Evolutionary conservation across 225 moss, liverwort and hornwort species (phyloP).

Genomic region (Pleurozium schreberi): DNA sequence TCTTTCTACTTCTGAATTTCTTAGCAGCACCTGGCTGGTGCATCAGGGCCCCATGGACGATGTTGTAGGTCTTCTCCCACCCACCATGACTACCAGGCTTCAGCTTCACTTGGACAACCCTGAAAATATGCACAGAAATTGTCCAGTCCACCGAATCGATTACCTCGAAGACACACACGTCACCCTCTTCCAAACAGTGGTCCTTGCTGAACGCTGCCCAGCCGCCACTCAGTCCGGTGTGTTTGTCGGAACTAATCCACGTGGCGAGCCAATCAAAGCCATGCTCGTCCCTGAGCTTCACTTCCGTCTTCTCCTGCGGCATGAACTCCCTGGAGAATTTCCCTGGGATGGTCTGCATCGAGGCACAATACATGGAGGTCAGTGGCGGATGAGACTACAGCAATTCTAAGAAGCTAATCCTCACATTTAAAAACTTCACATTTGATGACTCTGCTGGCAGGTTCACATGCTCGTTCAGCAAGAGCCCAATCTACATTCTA

Average conservation of each 20-base stretch:
- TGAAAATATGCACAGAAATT: constrained; percentile 20
- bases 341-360: constrained; percentile 29
- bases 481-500: neutral
- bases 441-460: neutral
- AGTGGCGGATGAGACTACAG: neutral
- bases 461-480: neutral
- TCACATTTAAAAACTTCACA: neutral
- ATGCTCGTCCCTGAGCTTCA: constrained; percentile 13
- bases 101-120: constrained; percentile 11
- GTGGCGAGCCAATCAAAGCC: constrained; percentile 20
- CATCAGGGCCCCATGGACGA: constrained; percentile 19
- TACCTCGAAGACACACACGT: constrained; percentile 27
- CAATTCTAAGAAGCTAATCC: neutral
- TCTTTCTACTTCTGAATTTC: neutral
- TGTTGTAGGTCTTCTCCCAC: constrained; percentile 39
- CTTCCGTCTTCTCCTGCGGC: constrained; percentile 1
- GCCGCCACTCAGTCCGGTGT: constrained; percentile 15
- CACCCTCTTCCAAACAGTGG: constrained; percentile 30
- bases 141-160: neutral
- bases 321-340: constrained; percentile 9
- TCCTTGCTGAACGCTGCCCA: constrained; percentile 33
- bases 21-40: neutral
- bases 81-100: constrained; percentile 12
- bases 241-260: constrained; percentile 12
- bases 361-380: neutral